Percentiles rank a stretch among this genome's conserved stretches.
phyloP scores from a whole-genome alignment of 2,329 filamentous ascomycete genomes.

The Monilinia fructigena region DNA sequence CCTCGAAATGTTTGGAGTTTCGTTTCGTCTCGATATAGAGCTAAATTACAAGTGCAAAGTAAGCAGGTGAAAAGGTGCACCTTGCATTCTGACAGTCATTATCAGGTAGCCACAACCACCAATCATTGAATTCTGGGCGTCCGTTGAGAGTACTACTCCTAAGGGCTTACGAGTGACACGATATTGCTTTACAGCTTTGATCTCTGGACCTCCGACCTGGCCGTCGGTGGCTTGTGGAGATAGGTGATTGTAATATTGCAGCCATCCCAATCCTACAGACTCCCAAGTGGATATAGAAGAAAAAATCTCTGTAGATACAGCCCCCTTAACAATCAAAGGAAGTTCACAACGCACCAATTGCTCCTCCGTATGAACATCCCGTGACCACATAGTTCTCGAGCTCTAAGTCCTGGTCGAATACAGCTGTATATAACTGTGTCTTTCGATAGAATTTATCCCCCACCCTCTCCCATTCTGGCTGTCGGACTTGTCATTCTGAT shows the following conservation, averaged over 20 bases:
- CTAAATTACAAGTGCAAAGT: constrained; percentile 49
- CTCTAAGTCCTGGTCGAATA: constrained; percentile 92
- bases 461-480: constrained; percentile 90
- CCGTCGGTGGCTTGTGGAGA: neutral
- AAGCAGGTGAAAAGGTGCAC: constrained; percentile 3
- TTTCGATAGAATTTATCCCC: constrained; percentile 95
- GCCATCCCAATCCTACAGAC: neutral
- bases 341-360: constrained; percentile 66
- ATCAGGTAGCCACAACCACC: neutral
- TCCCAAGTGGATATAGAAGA: no score
- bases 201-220: neutral
- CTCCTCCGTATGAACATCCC: constrained; percentile 89
- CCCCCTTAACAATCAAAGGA: neutral
- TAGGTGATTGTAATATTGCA: neutral
- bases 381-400: constrained; percentile 91
- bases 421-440: constrained; percentile 84
- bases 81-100: neutral
- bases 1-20: constrained; percentile 79
- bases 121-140: neutral
- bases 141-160: constrained; percentile 1
- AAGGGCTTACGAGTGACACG: neutral
- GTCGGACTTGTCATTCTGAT: constrained; percentile 40
- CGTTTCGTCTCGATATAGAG: constrained; percentile 82
- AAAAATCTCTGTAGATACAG: neutral
- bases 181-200: neutral